Evolutionary conservation across 805 yeast species (phyloP).

Genomic region (Dipodascopsis uninucleata): DNA sequence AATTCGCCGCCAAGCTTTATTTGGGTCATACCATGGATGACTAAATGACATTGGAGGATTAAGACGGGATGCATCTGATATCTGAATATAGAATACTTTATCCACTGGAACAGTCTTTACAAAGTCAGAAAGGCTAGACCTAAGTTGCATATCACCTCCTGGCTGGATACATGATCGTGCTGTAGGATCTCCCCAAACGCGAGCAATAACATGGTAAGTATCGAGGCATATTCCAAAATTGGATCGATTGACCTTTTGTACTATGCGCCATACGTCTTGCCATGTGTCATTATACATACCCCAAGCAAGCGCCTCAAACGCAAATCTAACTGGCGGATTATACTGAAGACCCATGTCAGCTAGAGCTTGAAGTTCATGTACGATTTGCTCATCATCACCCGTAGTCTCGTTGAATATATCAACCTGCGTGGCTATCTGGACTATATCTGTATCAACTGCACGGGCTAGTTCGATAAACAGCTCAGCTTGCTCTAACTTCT

Average conservation of each 20-base stretch:
- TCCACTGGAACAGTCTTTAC: constrained; percentile 16
- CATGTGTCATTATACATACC: constrained; percentile 30
- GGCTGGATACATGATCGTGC: constrained; percentile 8
- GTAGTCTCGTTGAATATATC: constrained; percentile 10
- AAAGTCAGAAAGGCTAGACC: constrained; percentile 9
- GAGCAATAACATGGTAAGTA: constrained; percentile 34
- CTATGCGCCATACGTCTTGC: constrained; percentile 27
- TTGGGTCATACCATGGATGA: constrained; percentile 4
- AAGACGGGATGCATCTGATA: constrained; percentile 29
- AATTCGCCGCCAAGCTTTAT: not conserved
- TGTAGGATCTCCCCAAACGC: constrained; percentile 24
- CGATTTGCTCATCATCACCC: constrained; percentile 16
- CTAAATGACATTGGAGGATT: constrained; percentile 6
- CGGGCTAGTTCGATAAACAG: constrained; percentile 14
- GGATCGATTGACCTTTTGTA: constrained; percentile 28
- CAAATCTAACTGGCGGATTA: constrained; percentile 28
- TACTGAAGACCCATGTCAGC: constrained; percentile 20
- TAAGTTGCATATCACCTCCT: constrained; percentile 13
- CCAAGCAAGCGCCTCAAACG: constrained; percentile 36
- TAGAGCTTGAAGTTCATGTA: constrained; percentile 12
- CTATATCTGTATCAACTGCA: constrained; percentile 10
- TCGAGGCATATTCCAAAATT: constrained; percentile 37
- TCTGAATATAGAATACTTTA: constrained; percentile 34
- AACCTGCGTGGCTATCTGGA: constrained; percentile 20
- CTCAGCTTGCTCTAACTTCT: constrained; percentile 7